Percentiles rank a stretch among this genome's conserved stretches.
Conservation (phyloP, 1,284 basidiomycete species). For the Agroathelia rolfsii region DNA sequence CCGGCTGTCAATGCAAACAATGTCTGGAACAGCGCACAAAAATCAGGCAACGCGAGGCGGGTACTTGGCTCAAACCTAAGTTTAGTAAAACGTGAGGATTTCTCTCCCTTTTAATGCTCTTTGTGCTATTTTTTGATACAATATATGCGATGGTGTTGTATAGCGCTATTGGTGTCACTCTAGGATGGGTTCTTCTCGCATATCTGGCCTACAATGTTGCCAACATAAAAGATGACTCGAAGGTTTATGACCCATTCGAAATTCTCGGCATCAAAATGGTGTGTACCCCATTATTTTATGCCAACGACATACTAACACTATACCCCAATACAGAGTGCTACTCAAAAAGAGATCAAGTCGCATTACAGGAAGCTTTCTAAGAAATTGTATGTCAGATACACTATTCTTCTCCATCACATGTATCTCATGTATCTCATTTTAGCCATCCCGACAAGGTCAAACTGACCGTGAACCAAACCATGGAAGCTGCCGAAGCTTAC, state of each 20-base stretch:
- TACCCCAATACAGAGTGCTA: constrained; percentile 33
- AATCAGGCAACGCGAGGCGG: constrained; percentile 33
- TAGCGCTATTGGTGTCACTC: constrained; percentile 48
- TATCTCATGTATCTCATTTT: too few species aligned
- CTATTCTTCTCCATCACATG: too few species aligned
- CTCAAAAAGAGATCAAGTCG: constrained; percentile 92
- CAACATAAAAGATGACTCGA: constrained; percentile 51
- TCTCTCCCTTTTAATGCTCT: neutral
- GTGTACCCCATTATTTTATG: too few species aligned
- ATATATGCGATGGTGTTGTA: too few species aligned
- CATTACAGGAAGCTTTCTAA: constrained; percentile 93
- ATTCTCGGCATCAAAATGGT: constrained; percentile 82
- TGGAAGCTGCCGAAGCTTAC: constrained; percentile 80
- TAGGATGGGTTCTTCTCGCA: constrained; percentile 72
- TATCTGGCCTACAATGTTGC: constrained; percentile 62
- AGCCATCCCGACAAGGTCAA: constrained; percentile 98
- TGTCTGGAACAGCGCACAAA: constrained; percentile 50
- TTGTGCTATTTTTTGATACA: too few species aligned
- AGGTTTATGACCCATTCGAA: constrained; percentile 89
- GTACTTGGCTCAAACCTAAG: constrained; percentile 33
- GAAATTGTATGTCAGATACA: constrained; percentile 78
- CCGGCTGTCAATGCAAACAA: constrained; percentile 58
- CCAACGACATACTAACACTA: constrained; percentile 2
- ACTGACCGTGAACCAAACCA: constrained; percentile 74
- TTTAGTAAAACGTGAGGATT: constrained; percentile 37